Evolutionary conservation across 2,329 filamentous ascomycete species (phyloP).

Genomic region (Neonectria neomacrospora): DNA sequence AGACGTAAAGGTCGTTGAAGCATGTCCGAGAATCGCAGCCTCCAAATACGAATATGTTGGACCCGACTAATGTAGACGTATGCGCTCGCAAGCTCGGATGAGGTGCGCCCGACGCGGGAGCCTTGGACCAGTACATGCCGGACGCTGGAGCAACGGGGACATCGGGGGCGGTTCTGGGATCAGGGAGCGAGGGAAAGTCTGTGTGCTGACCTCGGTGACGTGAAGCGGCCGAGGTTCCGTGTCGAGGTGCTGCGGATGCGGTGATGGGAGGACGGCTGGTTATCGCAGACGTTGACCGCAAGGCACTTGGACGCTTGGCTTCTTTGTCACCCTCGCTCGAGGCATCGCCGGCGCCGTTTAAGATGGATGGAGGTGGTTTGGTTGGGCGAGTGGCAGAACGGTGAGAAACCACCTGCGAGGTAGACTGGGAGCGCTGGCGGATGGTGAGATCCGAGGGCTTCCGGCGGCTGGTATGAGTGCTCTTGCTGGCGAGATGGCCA

Average conservation of each 20-base stretch:
- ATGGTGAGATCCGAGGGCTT: constrained; percentile 64
- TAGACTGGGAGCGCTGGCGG: constrained; percentile 65
- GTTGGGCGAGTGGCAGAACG: constrained; percentile 43
- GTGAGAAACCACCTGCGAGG: constrained; percentile 49
- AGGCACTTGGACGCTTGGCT: constrained; percentile 54
- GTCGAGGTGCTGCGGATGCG: constrained; percentile 35
- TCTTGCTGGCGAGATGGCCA: constrained; percentile 69
- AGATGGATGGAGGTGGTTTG: constrained; percentile 43
- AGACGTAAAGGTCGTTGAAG: constrained; percentile 76
- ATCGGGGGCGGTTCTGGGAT: constrained; percentile 66
- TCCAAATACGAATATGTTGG: constrained; percentile 75
- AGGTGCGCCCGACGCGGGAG: constrained; percentile 70
- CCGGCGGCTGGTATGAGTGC: constrained; percentile 59
- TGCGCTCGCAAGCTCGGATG: constrained; percentile 73
- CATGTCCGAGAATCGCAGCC: constrained; percentile 74
- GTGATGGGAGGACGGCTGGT: constrained; percentile 47
- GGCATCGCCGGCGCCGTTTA: constrained; percentile 38
- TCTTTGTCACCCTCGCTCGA: constrained; percentile 44
- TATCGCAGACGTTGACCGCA: constrained; percentile 67
- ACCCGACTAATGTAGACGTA: constrained; percentile 73
- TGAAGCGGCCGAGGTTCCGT: constrained; percentile 35
- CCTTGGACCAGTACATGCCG: constrained; percentile 78
- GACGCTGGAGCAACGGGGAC: constrained; percentile 72
- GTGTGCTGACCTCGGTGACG: constrained; percentile 55
- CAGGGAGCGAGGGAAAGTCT: constrained; percentile 67